Conservation (phyloP, 164 flowering plant species). For the Macadamia integrifolia region DNA sequence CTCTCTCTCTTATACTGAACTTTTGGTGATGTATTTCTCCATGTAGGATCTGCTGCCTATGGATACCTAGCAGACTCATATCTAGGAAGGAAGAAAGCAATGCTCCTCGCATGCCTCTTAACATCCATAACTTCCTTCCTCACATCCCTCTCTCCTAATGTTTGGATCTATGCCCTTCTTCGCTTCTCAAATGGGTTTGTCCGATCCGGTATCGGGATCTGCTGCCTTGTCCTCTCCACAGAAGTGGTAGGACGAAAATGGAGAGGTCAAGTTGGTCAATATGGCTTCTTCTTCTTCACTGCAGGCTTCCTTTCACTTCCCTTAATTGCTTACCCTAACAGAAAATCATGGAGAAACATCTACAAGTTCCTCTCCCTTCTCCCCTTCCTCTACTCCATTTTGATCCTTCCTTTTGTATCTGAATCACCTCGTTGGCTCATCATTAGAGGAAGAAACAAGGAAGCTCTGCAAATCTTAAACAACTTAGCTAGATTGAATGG, state of each 20-base stretch:
- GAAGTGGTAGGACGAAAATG: slow-evolving; percentile 57
- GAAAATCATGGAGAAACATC: slow-evolving; percentile 42
- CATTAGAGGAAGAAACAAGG: slow-evolving; percentile 34
- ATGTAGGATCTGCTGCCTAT: slow-evolving; percentile 46
- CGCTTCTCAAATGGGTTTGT: slow-evolving; percentile 52
- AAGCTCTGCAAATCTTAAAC: slow-evolving; percentile 39
- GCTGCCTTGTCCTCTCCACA: slow-evolving; percentile 58
- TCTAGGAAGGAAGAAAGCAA: slow-evolving; percentile 51
- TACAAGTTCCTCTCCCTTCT: slow-evolving; percentile 40
- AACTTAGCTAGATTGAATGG: slow-evolving; percentile 46
- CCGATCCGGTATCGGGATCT: slow-evolving; percentile 56
- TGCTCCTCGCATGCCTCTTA: slow-evolving; percentile 46
- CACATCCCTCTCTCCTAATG: slow-evolving; percentile 53
- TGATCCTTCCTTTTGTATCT: slow-evolving; percentile 39
- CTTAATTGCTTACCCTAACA: slow-evolving; percentile 43
- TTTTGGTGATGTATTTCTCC: neutral
- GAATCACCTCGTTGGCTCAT: slow-evolving; percentile 71
- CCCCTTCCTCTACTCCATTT: slow-evolving; percentile 38
- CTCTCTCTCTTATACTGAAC: neutral
- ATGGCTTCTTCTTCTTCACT: slow-evolving; percentile 64
- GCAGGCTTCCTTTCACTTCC: slow-evolving; percentile 61
- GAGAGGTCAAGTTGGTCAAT: slow-evolving; percentile 67
- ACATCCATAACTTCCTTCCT: slow-evolving; percentile 39
- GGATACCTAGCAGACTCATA: slow-evolving; percentile 47
- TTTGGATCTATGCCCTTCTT: slow-evolving; percentile 48